These are phyloP conservation scores for Smallanthus sonchifolius DNA, from an alignment of 129 eudicot species.

Conservation along the genomic window DNA sequence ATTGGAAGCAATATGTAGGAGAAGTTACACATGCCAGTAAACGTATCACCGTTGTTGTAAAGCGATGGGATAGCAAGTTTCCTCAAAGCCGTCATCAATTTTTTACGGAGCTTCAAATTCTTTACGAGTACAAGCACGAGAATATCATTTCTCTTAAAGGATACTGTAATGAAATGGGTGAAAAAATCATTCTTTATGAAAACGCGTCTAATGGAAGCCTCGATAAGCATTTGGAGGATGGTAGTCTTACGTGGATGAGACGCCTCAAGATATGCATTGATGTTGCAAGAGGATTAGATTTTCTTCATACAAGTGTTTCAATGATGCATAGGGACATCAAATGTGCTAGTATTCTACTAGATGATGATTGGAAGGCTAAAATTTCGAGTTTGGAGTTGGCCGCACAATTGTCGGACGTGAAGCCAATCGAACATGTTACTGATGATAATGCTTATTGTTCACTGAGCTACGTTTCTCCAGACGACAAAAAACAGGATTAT, in stretches of 20 bases:
- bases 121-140: not conserved
- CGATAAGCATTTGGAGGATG: not conserved
- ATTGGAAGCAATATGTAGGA: conserved; percentile 5
- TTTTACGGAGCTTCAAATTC: not conserved
- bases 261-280: not conserved
- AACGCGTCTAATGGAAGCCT: not conserved
- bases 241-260: not conserved
- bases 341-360: not conserved
- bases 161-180: not conserved
- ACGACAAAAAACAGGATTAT: not conserved
- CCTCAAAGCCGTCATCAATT: not conserved
- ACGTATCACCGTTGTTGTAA: not conserved
- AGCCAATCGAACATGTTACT: not conserved
- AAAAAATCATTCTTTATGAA: not conserved
- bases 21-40: not conserved
- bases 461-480: not conserved
- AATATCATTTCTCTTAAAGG: not conserved
- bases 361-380: conserved; percentile 3
- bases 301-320: not conserved
- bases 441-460: not conserved
- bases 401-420: no score
- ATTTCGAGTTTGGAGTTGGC: not conserved
- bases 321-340: not conserved
- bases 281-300: not conserved
- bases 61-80: not conserved